phyloP scores from a whole-genome alignment of 2,329 filamentous ascomycete species.

The Stagonosporopsis cucurbitacearum region DNA sequence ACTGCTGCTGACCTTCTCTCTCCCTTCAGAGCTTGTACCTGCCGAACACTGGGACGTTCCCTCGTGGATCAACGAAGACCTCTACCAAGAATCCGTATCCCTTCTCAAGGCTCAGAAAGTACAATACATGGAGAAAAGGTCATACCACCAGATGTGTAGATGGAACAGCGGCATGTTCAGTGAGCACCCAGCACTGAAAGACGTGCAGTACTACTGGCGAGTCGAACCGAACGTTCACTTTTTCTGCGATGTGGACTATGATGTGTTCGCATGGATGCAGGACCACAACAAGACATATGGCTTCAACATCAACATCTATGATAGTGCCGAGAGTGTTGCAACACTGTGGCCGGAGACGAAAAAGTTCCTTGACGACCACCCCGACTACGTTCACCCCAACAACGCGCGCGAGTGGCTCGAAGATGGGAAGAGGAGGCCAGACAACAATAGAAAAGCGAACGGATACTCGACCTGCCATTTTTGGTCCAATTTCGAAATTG shows the following conservation, averaged over 20 bases:
- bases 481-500: constrained; percentile 99
- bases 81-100: constrained; percentile 84
- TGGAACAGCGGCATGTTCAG: constrained; percentile 99
- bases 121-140: constrained; percentile 86
- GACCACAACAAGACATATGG: constrained; percentile 99
- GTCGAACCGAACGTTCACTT: constrained; percentile 99
- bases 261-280: constrained; percentile 97
- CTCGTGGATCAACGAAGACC: constrained; percentile 86
- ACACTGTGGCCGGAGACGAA: constrained; percentile 94
- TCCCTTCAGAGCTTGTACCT: constrained; percentile 78
- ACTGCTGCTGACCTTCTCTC: constrained; percentile 11
- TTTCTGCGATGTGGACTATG: constrained; percentile 98
- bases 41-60: constrained; percentile 93
- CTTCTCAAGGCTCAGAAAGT: constrained; percentile 83
- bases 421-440: constrained; percentile 76
- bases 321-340: constrained; percentile 83
- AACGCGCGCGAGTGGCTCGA: constrained; percentile 89
- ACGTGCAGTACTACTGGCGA: constrained; percentile 94
- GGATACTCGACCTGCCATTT: constrained; percentile 99
- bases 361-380: constrained; percentile 86
- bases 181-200: constrained; percentile 84
- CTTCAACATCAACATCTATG: constrained; percentile 97
- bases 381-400: constrained; percentile 79
- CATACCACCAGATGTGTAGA: constrained; percentile 98
- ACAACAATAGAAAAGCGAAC: constrained; percentile 80